Evolutionary conservation across 2,329 filamentous ascomycete genomes (phyloP).

Genomic region (Harringtonia aguacate): DNA sequence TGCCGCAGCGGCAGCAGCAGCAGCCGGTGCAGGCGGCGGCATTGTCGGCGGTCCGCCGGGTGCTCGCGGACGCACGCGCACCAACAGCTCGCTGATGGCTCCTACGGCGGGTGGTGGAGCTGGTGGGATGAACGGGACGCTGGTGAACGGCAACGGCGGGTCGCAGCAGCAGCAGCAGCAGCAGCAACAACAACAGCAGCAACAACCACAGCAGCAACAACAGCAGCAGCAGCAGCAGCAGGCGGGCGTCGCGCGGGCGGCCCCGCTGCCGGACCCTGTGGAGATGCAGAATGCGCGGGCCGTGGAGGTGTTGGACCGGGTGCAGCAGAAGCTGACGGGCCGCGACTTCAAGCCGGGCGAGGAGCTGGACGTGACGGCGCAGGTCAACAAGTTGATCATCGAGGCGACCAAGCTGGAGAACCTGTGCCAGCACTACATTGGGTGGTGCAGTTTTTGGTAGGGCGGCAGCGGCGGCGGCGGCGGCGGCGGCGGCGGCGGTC

Average conservation of each 20-base stretch:
- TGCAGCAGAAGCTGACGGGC: slow-evolving; percentile 92
- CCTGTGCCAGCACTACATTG: slow-evolving; percentile 96
- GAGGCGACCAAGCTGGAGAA: slow-evolving; percentile 97
- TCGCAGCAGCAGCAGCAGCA: background rate
- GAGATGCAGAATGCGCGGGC: slow-evolving; percentile 92
- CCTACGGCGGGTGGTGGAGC: slow-evolving; percentile 21
- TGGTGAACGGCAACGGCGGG: background rate
- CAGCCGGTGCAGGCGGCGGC: slow-evolving; percentile 29
- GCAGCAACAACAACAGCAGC: background rate
- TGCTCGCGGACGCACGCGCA: slow-evolving; percentile 41
- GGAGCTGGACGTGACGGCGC: slow-evolving; percentile 73
- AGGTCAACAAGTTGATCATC: slow-evolving; percentile 89
- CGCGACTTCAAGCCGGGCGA: slow-evolving; percentile 80
- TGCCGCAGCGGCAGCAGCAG: background rate
- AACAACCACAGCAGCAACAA: background rate
- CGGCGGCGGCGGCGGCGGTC: too few relatives aligned
- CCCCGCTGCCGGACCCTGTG: slow-evolving; percentile 30
- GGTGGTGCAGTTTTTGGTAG: slow-evolving; percentile 99
- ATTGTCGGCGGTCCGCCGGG: slow-evolving; percentile 24
- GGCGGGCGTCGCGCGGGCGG: too few relatives aligned
- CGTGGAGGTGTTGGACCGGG: slow-evolving; percentile 79
- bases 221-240: background rate
- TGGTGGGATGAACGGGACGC: background rate
- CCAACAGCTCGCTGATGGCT: slow-evolving; percentile 42
- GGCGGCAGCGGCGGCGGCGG: too few relatives aligned